A percentile compares a stretch with the other conserved stretches of the same genome.
These are phyloP conservation scores for Pseudogymnoascus verrucosus DNA, from an alignment of 2,329 filamentous ascomycete genomes.

Conservation along the genomic window DNA sequence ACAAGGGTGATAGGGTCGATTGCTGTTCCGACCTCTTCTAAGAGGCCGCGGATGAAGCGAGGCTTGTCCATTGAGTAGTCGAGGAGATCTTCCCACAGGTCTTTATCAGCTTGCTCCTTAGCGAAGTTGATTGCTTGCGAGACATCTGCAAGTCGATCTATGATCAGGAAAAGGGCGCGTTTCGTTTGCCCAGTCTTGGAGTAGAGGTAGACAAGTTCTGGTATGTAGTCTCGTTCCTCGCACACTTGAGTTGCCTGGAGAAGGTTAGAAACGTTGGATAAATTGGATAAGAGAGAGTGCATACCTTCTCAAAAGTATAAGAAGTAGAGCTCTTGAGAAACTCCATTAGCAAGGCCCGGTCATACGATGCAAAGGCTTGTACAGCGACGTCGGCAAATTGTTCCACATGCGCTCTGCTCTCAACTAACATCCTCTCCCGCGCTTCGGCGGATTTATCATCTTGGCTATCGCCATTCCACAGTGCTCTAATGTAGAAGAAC, in stretches of 20 bases:
- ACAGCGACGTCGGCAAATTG: constrained; percentile 82
- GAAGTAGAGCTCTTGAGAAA: constrained; percentile 78
- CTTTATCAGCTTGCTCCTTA: constrained; percentile 83
- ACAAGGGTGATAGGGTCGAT: constrained; percentile 91
- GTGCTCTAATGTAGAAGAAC: constrained; percentile 81
- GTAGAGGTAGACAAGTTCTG: constrained; percentile 90
- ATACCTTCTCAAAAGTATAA: constrained; percentile 74
- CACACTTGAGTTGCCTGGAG: constrained; percentile 63
- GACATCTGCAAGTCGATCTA: constrained; percentile 85
- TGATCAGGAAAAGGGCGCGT: constrained; percentile 83
- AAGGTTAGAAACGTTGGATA: constrained; percentile 13
- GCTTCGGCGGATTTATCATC: constrained; percentile 45
- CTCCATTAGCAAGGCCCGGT: constrained; percentile 72
- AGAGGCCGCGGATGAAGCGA: constrained; percentile 80
- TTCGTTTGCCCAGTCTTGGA: constrained; percentile 94
- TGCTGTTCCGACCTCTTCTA: constrained; percentile 88
- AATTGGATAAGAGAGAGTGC: constrained; percentile 5
- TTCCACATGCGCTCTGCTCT: constrained; percentile 65
- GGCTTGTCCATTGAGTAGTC: constrained; percentile 98
- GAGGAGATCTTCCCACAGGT: constrained; percentile 90
- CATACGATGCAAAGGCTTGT: constrained; percentile 76
- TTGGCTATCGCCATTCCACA: constrained; percentile 72
- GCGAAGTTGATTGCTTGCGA: constrained; percentile 89
- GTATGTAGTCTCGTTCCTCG: constrained; percentile 71
- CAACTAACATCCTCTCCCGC: constrained; percentile 48